Conservation (phyloP, 164 flowering plant genomes). For the Taxillus chinensis region DNA sequence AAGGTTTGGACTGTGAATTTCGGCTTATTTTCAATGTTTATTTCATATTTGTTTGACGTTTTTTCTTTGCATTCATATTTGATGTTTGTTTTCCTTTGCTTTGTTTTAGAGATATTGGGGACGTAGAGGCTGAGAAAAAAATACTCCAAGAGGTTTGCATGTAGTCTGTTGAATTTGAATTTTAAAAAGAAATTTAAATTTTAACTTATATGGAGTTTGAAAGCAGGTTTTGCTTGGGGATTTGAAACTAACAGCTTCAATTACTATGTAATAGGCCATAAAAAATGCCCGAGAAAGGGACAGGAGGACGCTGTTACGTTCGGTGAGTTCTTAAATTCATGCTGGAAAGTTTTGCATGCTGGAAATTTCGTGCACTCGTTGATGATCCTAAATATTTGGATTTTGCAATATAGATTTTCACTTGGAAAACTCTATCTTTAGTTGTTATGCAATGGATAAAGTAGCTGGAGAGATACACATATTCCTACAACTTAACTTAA, state of each 20-base stretch:
- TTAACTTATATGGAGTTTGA: not conserved
- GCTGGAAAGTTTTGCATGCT: not conserved
- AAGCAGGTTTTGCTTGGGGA: not conserved
- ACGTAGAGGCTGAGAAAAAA: conserved; percentile 86
- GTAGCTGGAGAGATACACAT: too few relatives aligned
- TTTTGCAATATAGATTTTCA: too few relatives aligned
- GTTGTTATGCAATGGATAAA: too few relatives aligned
- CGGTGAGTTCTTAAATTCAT: conserved; percentile 39
- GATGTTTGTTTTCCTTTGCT: not conserved
- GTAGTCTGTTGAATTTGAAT: not conserved
- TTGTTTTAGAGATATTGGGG: conserved; percentile 45
- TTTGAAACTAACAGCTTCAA: conserved; percentile 1
- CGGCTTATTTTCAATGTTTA: not conserved
- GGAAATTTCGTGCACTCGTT: too few relatives aligned
- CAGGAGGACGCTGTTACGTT: conserved; percentile 62
- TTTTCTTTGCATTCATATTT: not conserved
- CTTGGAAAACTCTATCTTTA: too few relatives aligned
- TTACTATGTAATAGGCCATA: conserved; percentile 48
- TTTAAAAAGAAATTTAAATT: not conserved
- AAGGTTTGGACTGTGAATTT: conserved; percentile 35
- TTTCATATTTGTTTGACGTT: not conserved
- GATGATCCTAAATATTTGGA: too few relatives aligned
- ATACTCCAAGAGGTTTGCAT: conserved; percentile 60
- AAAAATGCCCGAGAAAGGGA: conserved; percentile 96
- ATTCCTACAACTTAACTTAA: too few relatives aligned